Conservation (phyloP, 2,329 filamentous ascomycete species). For the Ceratocystis papillata region DNA sequence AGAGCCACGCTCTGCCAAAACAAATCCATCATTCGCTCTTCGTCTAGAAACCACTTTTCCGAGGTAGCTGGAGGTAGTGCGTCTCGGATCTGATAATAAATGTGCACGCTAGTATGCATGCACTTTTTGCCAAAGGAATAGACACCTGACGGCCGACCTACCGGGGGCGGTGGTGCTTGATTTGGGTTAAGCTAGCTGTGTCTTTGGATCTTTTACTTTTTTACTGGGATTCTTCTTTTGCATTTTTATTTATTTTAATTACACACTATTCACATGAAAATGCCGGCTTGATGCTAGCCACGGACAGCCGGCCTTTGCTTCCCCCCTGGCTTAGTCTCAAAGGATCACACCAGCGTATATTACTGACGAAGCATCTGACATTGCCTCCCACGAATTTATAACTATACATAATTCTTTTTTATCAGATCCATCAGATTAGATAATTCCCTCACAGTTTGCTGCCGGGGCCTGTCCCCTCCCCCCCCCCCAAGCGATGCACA, state of each 20-base stretch:
- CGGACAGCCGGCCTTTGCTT: neutral
- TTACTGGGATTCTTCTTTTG: neutral
- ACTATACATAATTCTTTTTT: conserved; percentile 30
- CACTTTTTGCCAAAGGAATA: neutral
- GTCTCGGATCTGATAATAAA: neutral
- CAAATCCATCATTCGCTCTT: neutral
- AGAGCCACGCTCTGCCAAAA: too few species aligned
- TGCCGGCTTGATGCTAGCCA: neutral
- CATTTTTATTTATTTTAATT: neutral
- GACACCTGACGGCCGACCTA: neutral
- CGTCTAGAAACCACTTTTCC: neutral
- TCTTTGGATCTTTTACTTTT: neutral
- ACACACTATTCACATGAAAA: neutral
- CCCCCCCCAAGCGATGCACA: neutral
- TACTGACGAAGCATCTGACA: neutral
- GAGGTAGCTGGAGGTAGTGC: neutral
- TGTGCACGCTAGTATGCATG: neutral
- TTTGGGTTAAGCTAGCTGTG: neutral
- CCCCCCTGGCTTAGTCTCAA: neutral
- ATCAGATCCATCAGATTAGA: conserved; percentile 44
- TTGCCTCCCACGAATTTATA: neutral
- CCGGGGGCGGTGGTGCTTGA: neutral
- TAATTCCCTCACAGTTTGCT: conserved; percentile 34
- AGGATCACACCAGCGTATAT: neutral
- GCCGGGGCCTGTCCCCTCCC: neutral